Conservation (phyloP, 441 rosid genomes). For the Lagerstroemia fauriei region DNA sequence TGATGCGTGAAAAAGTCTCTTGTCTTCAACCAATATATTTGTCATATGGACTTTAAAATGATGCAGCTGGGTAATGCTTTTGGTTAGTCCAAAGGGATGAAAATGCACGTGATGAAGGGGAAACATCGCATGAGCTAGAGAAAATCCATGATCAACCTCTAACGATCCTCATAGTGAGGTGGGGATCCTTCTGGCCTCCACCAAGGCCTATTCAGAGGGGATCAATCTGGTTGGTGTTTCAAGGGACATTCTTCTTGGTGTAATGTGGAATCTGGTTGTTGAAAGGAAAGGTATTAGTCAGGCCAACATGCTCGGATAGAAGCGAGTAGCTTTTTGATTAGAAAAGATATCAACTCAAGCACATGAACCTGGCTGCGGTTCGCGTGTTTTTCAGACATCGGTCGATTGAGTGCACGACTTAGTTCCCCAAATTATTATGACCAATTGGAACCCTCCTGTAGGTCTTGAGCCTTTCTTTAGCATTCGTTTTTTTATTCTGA, state of each 20-base stretch:
- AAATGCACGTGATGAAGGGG: conserved; percentile 60
- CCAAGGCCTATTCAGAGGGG: conserved; percentile 71
- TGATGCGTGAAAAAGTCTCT: conserved; percentile 59
- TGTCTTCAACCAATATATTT: conserved; percentile 60
- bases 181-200: conserved; percentile 70
- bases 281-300: conserved; percentile 78
- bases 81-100: conserved; percentile 48
- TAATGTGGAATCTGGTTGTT: conserved; percentile 72
- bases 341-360: conserved; percentile 37
- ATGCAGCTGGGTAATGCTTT: conserved; percentile 43
- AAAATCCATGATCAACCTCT: conserved; percentile 49
- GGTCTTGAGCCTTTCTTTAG: too few relatives aligned
- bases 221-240: conserved; percentile 80
- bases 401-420: too few relatives aligned
- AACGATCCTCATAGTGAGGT: conserved; percentile 49
- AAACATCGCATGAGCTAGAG: conserved; percentile 40
- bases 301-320: conserved; percentile 72
- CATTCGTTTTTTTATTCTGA: too few relatives aligned
- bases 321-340: conserved; percentile 53
- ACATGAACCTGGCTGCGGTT: conserved; percentile 20
- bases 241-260: conserved; percentile 65
- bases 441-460: too few relatives aligned
- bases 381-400: too few relatives aligned
- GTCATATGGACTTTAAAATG: conserved; percentile 45
- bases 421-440: too few relatives aligned